phyloP scores from a whole-genome alignment of 768 basidiomycete species.

The Cytidiella melzeri region DNA sequence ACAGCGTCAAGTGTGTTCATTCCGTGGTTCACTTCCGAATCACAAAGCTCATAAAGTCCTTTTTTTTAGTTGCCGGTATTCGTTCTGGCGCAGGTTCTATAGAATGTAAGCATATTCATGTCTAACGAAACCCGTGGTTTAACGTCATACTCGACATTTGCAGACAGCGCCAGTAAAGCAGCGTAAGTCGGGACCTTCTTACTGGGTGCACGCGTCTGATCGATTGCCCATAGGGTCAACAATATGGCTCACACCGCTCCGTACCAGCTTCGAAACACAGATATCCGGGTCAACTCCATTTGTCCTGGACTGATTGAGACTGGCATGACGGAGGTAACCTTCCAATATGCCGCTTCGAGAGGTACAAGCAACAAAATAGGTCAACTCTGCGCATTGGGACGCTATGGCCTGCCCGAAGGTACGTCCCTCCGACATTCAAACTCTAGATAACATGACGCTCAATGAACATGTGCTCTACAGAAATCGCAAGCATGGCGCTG shows the following conservation, averaged over 20 bases:
- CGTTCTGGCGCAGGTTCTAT: slow-evolving; percentile 76
- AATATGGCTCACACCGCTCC: slow-evolving; percentile 79
- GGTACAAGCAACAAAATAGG: slow-evolving; percentile 78
- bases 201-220: not conserved
- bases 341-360: slow-evolving; percentile 68
- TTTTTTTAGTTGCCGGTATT: slow-evolving; percentile 63
- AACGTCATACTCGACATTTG: slow-evolving; percentile 15
- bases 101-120: slow-evolving; percentile 55
- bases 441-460: slow-evolving; percentile 1
- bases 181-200: slow-evolving; percentile 48
- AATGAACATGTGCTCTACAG: slow-evolving; percentile 36
- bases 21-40: not conserved
- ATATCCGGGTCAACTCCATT: slow-evolving; percentile 84
- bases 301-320: slow-evolving; percentile 94
- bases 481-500: slow-evolving; percentile 80
- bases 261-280: slow-evolving; percentile 73
- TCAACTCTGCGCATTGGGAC: slow-evolving; percentile 74
- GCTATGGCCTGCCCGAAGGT: slow-evolving; percentile 83
- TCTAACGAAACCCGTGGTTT: not conserved
- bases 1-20: slow-evolving; percentile 68
- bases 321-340: slow-evolving; percentile 78
- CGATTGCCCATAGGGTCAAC: slow-evolving; percentile 56
- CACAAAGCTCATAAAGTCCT: too few species aligned
- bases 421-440: slow-evolving; percentile 14
- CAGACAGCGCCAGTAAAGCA: slow-evolving; percentile 90